phyloP scores from a whole-genome alignment of 2,329 filamentous ascomycete genomes.

The Incumbomyces delicatus region DNA sequence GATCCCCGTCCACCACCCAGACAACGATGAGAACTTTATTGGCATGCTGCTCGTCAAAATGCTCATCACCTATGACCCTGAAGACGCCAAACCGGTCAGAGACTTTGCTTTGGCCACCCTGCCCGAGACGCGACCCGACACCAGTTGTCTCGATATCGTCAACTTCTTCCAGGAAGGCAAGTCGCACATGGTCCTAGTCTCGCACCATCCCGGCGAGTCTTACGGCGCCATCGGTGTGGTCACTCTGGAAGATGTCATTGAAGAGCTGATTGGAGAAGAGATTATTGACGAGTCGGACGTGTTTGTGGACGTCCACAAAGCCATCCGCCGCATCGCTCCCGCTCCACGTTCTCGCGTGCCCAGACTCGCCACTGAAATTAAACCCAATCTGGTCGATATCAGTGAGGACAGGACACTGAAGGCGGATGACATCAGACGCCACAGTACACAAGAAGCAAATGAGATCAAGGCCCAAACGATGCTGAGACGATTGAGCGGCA shows the following conservation, averaged over 20 bases:
- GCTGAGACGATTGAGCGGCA: slow-evolving; percentile 25
- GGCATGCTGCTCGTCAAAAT: slow-evolving; percentile 99
- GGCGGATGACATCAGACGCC: slow-evolving; percentile 17
- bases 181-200: slow-evolving; percentile 96
- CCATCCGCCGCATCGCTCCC: slow-evolving; percentile 77
- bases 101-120: slow-evolving; percentile 90
- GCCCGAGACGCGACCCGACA: slow-evolving; percentile 88
- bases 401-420: slow-evolving; percentile 33
- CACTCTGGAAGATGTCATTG: slow-evolving; percentile 94
- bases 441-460: slow-evolving; percentile 12
- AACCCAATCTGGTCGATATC: slow-evolving; percentile 33
- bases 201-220: slow-evolving; percentile 80
- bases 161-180: slow-evolving; percentile 99
- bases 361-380: slow-evolving; percentile 41
- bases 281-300: slow-evolving; percentile 99
- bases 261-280: slow-evolving; percentile 97
- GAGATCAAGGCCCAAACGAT: slow-evolving; percentile 24
- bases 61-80: slow-evolving; percentile 94
- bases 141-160: slow-evolving; percentile 94
- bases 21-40: slow-evolving; percentile 78
- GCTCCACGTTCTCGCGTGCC: slow-evolving; percentile 68
- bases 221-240: slow-evolving; percentile 87
- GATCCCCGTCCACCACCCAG: slow-evolving; percentile 84
- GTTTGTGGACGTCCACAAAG: slow-evolving; percentile 96
- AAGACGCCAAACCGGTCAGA: slow-evolving; percentile 74